Evolutionary conservation across 139 green algal species (phyloP).

Genomic region (Volvox africanus): DNA sequence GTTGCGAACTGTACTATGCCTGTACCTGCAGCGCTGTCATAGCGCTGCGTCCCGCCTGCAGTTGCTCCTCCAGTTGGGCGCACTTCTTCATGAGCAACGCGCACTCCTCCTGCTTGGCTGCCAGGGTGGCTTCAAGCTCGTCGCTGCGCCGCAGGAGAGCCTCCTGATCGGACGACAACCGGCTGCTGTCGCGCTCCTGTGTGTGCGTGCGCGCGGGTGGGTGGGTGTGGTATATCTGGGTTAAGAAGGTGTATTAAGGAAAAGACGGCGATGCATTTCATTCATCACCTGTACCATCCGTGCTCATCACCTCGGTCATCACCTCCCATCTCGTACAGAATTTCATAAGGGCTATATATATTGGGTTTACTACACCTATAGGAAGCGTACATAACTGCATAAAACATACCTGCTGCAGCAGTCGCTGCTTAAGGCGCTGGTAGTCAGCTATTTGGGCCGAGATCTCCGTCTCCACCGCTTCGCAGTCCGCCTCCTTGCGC

Average conservation of each 20-base stretch:
- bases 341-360: too few relatives aligned
- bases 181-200: constrained; percentile 51
- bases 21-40: constrained; percentile 37
- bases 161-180: constrained; percentile 53
- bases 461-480: constrained; percentile 51
- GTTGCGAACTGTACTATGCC: too few relatives aligned
- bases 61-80: constrained; percentile 50
- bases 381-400: not conserved
- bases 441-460: constrained; percentile 53
- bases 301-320: too few relatives aligned
- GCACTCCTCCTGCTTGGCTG: constrained; percentile 50
- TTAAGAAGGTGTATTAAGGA: too few relatives aligned
- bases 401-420: constrained; percentile 44
- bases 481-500: constrained; percentile 54
- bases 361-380: too few relatives aligned
- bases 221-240: too few relatives aligned
- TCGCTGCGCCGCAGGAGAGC: constrained; percentile 46
- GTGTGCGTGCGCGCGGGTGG: too few relatives aligned
- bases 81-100: constrained; percentile 47
- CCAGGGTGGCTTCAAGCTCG: constrained; percentile 38
- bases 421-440: constrained; percentile 50
- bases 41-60: constrained; percentile 14
- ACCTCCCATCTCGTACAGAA: too few relatives aligned
- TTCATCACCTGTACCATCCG: too few relatives aligned
- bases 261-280: too few relatives aligned